Evolutionary conservation across 2,329 filamentous ascomycete species (phyloP).

Genomic region (Colletotrichum sp.): DNA sequence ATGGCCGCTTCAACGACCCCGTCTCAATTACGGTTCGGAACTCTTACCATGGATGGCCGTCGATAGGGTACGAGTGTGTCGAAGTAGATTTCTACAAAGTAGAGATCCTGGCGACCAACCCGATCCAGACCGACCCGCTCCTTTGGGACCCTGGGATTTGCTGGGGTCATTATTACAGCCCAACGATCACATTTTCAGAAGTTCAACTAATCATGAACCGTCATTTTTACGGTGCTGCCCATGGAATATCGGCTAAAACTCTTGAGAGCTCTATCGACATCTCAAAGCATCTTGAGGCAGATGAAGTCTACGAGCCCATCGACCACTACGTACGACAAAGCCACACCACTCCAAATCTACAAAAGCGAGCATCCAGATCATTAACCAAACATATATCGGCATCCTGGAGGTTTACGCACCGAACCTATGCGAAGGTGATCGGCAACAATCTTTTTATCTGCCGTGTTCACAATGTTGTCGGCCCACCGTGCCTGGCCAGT

Average conservation of each 20-base stretch:
- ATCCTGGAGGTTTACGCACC: not conserved
- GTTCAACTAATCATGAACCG: not conserved
- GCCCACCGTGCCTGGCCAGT: not conserved
- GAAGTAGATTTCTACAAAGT: too few relatives aligned
- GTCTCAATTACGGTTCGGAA: too few relatives aligned
- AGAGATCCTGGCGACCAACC: too few relatives aligned
- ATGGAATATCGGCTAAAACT: accelerated
- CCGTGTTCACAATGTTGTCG: not conserved
- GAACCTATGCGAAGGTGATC: not conserved
- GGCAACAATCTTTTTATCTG: not conserved
- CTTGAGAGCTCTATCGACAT: not conserved
- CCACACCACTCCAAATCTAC: not conserved
- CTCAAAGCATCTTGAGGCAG: too few relatives aligned
- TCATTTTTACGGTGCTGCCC: accelerated
- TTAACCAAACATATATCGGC: not conserved
- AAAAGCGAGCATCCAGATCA: not conserved
- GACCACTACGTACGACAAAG: not conserved
- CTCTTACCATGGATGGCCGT: too few relatives aligned
- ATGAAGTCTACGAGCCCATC: accelerated
- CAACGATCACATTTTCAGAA: not conserved
- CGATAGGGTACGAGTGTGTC: too few relatives aligned
- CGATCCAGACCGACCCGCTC: too few relatives aligned
- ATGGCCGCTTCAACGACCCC: too few relatives aligned
- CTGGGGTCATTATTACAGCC: too few relatives aligned
- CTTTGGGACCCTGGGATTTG: too few relatives aligned